phyloP scores from a whole-genome alignment of 192 early-diverging fungal species.

The Rhizoclosmatium sp. region DNA sequence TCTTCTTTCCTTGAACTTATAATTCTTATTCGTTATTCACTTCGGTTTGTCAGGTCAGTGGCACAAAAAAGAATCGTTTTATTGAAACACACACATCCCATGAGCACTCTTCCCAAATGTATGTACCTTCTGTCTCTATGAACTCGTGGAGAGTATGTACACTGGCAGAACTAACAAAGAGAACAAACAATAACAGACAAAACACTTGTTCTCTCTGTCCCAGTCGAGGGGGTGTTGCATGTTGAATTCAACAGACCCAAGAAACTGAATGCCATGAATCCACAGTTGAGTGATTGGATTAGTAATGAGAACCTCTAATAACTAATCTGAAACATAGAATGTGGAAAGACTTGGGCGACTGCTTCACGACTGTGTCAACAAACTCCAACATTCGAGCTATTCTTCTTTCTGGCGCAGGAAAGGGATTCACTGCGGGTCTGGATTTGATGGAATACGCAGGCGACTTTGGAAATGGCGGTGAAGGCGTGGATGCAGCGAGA shows the following conservation, averaged over 20 bases:
- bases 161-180: no score
- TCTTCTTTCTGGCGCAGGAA: constrained; percentile 72
- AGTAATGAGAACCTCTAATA: background rate
- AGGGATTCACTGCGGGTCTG: constrained; percentile 90
- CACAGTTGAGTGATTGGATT: constrained; percentile 43
- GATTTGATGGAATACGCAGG: constrained; percentile 57
- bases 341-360: constrained; percentile 70
- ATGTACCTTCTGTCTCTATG: no score
- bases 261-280: constrained; percentile 85
- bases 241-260: constrained; percentile 85
- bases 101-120: no score
- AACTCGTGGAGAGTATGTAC: no score
- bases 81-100: no score
- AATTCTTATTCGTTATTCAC: no score
- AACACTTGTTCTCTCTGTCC: constrained; percentile 31
- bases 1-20: no score
- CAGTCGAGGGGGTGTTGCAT: constrained; percentile 62
- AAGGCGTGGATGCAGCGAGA: constrained; percentile 45
- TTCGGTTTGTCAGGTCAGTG: no score
- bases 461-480: background rate
- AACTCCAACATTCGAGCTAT: constrained; percentile 78
- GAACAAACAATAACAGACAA: background rate
- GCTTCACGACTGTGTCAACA: constrained; percentile 64
- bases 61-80: no score
- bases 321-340: constrained; percentile 45